A percentile compares a stretch with the other conserved stretches of the same genome.
Conservation (phyloP, 768 basidiomycete species). For the Rhodotorula taiwanensis region DNA sequence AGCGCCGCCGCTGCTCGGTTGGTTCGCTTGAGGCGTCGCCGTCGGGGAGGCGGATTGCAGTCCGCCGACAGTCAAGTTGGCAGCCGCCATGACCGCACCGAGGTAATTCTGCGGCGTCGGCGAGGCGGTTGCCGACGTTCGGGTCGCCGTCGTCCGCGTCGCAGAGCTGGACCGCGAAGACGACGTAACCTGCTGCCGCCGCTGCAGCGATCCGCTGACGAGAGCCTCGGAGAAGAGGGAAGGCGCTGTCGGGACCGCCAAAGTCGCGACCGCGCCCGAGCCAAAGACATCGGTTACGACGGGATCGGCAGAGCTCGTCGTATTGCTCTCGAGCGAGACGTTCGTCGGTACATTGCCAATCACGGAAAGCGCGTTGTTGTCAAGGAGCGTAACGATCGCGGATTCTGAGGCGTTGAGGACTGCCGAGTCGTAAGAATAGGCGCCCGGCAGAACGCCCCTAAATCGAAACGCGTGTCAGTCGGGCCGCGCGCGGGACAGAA, state of each 20-base stretch:
- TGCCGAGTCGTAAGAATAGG: slow-evolving; percentile 23
- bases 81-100: slow-evolving; percentile 57
- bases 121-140: slow-evolving; percentile 22
- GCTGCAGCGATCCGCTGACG: background rate
- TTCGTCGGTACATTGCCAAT: slow-evolving; percentile 23
- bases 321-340: background rate
- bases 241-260: background rate
- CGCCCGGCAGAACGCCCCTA: slow-evolving; percentile 24
- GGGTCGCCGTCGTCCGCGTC: slow-evolving; percentile 25
- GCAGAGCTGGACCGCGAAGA: background rate
- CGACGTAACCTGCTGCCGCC: background rate
- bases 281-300: background rate
- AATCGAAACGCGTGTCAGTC: background rate
- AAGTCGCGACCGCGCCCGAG: background rate
- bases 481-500: background rate
- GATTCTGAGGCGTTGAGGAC: slow-evolving; percentile 50
- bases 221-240: background rate
- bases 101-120: slow-evolving; percentile 13
- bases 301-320: background rate
- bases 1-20: background rate
- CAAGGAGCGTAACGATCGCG: slow-evolving; percentile 49
- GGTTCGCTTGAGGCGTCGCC: slow-evolving; percentile 57
- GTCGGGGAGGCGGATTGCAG: slow-evolving; percentile 1
- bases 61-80: slow-evolving; percentile 49
- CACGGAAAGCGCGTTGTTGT: slow-evolving; percentile 16